Conservation (phyloP, 2,329 filamentous ascomycete genomes). For the Fusarium euwallaceae region DNA sequence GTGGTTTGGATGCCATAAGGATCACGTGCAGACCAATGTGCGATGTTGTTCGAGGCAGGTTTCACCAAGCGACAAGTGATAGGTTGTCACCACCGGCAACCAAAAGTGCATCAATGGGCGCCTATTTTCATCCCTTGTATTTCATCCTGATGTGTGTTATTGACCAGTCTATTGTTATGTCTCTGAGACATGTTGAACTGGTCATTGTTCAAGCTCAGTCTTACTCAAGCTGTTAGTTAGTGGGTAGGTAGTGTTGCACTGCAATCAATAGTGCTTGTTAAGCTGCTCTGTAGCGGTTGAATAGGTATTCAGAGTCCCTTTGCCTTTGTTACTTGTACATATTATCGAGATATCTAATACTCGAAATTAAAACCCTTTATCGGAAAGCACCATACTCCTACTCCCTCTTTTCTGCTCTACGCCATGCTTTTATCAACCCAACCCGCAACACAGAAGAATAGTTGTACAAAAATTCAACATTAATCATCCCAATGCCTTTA, state of each 20-base stretch:
- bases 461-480: too few species aligned
- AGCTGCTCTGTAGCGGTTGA: not conserved
- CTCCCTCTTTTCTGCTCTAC: not conserved
- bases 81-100: conserved; percentile 14
- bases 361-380: not conserved
- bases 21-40: conserved; percentile 32
- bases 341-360: not conserved
- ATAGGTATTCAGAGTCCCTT: not conserved
- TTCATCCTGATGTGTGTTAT: not conserved
- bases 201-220: not conserved
- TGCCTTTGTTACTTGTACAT: not conserved
- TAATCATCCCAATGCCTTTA: not conserved
- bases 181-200: not conserved
- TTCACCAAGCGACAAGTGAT: not conserved
- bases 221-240: not conserved
- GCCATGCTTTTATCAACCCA: not conserved
- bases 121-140: not conserved
- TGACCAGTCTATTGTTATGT: not conserved
- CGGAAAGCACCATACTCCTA: not conserved
- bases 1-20: conserved; percentile 18
- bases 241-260: not conserved
- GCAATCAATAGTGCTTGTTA: not conserved
- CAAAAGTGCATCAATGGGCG: not conserved
- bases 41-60: conserved; percentile 4
- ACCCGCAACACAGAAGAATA: not conserved